Evolutionary conservation across 23 red algal species (phyloP), one percentile per base, ranked within the genome.

Genomic region (Cyanidium caldarium): DNA sequence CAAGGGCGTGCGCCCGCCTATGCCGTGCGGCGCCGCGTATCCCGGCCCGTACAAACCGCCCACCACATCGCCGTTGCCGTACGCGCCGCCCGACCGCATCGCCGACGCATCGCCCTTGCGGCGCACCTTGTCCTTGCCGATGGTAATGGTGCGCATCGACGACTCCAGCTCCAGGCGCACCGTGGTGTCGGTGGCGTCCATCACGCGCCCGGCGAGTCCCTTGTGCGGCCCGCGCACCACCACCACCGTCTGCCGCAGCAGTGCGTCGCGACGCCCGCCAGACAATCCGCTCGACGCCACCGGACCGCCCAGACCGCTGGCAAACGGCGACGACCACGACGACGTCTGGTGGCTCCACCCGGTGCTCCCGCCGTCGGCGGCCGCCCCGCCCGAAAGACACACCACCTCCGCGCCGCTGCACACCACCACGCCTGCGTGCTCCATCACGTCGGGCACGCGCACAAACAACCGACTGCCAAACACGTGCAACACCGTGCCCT

Each of bases 161-260:
- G 82, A 82, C 30, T 68, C 82, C 66, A 98, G 75, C 77, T 88
- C 84, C 33, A 98, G 73, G 0, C 84, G 79, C 20, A 98, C 82
- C 37, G 70, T 82, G 34, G 58, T 67, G n/a, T 81, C 83, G 31
- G 72, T 70, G 12, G 83, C 79, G 30, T 81, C 81, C 33, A 98
- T 58, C 35, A 89, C 92, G 34, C 73, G 80, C 2, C 92, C 92
- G 38, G 65, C 31, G 68, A 85, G 71, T 46, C 92, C 84, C 57
- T 98, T 98, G 78, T 89, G 84, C 25, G 43, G 76, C 1, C 92
- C 92, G 20, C 33, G 68, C 58, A 39, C 88, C 12, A 98, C 78
- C 39, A 73, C 77, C 33, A 98, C 92, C 39, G 80, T 71, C 37
- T 83, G 80, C 35, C 42, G 65, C 37, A 81, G 38, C 10, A 81